phyloP scores from a whole-genome alignment of 306 rosid genomes.

The Vicia sativa region DNA sequence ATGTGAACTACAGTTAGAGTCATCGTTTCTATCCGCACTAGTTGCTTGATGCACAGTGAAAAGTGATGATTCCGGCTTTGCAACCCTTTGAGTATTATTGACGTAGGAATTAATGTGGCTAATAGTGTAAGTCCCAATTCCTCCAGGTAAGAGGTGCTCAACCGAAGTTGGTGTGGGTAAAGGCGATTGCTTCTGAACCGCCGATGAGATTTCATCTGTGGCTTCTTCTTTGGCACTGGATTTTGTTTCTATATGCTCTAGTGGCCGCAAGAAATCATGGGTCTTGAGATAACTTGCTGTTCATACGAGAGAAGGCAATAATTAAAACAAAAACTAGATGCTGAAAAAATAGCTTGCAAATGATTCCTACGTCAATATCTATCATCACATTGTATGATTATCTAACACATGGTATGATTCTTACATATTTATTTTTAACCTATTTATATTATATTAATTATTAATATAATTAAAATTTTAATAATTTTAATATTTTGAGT shows the following conservation, averaged over 20 bases:
- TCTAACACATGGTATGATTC: too few species aligned
- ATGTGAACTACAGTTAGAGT: constrained; percentile 85
- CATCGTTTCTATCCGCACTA: constrained; percentile 69
- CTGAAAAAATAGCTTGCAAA: too few species aligned
- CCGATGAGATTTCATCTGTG: constrained; percentile 52
- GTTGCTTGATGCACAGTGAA: constrained; percentile 60
- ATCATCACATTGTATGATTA: too few species aligned
- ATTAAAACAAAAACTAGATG: too few species aligned
- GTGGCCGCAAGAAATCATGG: constrained; percentile 93
- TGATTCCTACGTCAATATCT: too few species aligned
- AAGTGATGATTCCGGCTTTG: constrained; percentile 71
- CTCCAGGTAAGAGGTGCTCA: constrained; percentile 89
- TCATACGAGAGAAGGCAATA: constrained; percentile 36
- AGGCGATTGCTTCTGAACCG: constrained; percentile 52
- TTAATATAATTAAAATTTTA: too few species aligned
- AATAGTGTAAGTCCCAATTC: constrained; percentile 94
- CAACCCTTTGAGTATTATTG: constrained; percentile 62
- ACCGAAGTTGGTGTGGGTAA: constrained; percentile 52
- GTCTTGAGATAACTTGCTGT: constrained; percentile 80
- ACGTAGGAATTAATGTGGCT: constrained; percentile 68
- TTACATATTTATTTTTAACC: too few species aligned
- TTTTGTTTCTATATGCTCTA: constrained; percentile 60
- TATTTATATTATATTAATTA: too few species aligned
- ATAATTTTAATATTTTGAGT: too few species aligned
- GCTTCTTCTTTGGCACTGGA: constrained; percentile 67